These are phyloP conservation scores for Xylaria sp. DNA, from an alignment of 2,329 filamentous ascomycete species.

Conservation along the genomic window DNA sequence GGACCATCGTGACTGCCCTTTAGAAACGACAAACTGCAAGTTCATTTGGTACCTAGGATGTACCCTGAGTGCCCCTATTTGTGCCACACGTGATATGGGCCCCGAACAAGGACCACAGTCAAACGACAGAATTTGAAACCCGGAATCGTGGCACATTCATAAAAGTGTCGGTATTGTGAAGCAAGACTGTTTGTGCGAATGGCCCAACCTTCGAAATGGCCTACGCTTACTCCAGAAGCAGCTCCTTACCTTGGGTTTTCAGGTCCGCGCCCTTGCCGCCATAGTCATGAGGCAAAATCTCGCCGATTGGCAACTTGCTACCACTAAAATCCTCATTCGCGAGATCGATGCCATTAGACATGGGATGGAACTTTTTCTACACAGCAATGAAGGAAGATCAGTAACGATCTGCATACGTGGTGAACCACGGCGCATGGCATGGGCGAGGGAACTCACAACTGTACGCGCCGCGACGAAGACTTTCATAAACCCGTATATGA, in stretches of 20 bases:
- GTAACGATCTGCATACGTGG: not conserved
- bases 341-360: slow-evolving; percentile 66
- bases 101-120: too few relatives aligned
- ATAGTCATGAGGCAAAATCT: slow-evolving; percentile 67
- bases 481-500: slow-evolving; percentile 72
- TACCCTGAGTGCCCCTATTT: too few relatives aligned
- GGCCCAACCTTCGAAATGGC: not conserved
- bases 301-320: slow-evolving; percentile 54
- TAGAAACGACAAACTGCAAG: too few relatives aligned
- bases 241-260: slow-evolving; percentile 27
- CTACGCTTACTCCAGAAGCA: slow-evolving; percentile 20
- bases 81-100: too few relatives aligned
- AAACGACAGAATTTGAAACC: too few relatives aligned
- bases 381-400: not conserved
- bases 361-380: slow-evolving; percentile 68
- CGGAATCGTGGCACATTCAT: not conserved
- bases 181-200: too few relatives aligned
- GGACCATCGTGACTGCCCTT: too few relatives aligned
- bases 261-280: slow-evolving; percentile 62
- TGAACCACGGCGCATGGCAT: not conserved
- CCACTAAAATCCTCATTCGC: slow-evolving; percentile 48
- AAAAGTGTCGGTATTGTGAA: not conserved
- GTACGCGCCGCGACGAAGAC: slow-evolving; percentile 68
- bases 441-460: slow-evolving; percentile 33
- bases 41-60: too few relatives aligned